Conservation (phyloP, 129 eudicot species). For the Escallonia rubra region DNA sequence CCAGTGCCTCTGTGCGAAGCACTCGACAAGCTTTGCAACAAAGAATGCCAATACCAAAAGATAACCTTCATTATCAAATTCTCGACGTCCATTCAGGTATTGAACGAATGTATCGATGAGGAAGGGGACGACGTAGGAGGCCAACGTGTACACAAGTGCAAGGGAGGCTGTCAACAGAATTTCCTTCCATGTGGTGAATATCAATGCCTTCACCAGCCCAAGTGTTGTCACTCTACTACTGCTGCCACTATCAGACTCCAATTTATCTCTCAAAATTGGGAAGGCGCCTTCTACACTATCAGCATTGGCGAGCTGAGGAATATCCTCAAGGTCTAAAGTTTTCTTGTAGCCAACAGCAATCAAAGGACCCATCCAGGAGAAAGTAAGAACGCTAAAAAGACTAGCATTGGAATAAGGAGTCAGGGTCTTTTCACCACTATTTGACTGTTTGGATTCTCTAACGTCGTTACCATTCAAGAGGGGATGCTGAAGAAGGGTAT, state of each 20-base stretch:
- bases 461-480: constrained; percentile 42
- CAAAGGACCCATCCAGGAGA: constrained; percentile 73
- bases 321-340: constrained; percentile 61
- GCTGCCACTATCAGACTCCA: constrained; percentile 16
- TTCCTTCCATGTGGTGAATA: constrained; percentile 52
- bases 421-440: constrained; percentile 32
- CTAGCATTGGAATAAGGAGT: constrained; percentile 46
- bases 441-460: constrained; percentile 29
- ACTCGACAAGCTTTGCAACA: constrained; percentile 61
- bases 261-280: constrained; percentile 31
- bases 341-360: constrained; percentile 52
- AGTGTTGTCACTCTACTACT: constrained; percentile 33
- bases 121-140: constrained; percentile 70
- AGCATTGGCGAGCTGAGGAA: constrained; percentile 46
- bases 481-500: constrained; percentile 53
- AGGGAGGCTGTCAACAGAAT: constrained; percentile 41
- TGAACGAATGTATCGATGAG: constrained; percentile 73
- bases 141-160: too few relatives aligned
- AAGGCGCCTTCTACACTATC: constrained; percentile 54
- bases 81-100: constrained; percentile 51
- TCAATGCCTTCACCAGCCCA: constrained; percentile 46
- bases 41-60: constrained; percentile 51
- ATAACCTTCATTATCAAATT: constrained; percentile 39
- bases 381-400: constrained; percentile 44
- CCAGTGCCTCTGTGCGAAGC: constrained; percentile 64